Evolutionary conservation across 108 stramenopile species (phyloP).

Genomic region (Skeletonema tropicum): DNA sequence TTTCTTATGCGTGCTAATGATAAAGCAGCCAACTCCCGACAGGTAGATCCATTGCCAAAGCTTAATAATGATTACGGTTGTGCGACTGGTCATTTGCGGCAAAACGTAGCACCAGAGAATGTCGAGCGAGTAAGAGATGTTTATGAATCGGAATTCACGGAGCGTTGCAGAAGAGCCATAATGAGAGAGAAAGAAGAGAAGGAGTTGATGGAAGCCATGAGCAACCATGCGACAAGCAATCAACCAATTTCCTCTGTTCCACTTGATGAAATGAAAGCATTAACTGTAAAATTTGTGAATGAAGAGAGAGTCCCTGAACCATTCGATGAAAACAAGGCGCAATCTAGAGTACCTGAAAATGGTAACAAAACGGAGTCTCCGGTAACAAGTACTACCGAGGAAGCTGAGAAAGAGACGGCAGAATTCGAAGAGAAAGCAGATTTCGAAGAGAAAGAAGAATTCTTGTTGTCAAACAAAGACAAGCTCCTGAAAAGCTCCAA

Average conservation of each 20-base stretch:
- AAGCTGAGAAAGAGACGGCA: background rate
- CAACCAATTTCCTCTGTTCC: conserved; percentile 3
- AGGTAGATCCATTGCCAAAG: background rate
- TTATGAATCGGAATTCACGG: conserved; percentile 29
- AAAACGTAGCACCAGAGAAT: background rate
- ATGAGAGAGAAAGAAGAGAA: conserved; percentile 12
- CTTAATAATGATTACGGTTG: background rate
- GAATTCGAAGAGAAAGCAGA: background rate
- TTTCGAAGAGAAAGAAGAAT: no score
- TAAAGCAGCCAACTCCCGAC: no score
- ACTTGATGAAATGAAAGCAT: conserved; percentile 16
- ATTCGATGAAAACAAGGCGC: conserved; percentile 10
- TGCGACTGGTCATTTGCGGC: background rate
- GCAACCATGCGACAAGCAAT: background rate
- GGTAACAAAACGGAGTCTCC: background rate
- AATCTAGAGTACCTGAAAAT: background rate
- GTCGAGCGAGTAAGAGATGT: conserved; percentile 17
- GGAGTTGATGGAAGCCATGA: background rate
- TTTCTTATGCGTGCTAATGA: background rate
- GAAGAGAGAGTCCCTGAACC: conserved; percentile 11
- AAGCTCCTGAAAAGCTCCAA: background rate
- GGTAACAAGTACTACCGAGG: background rate
- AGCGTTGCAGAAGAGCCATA: background rate
- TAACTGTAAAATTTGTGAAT: background rate
- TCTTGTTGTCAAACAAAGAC: background rate